A percentile compares a stretch with the other conserved stretches of the same genome.
Conservation (phyloP, 345 rosid genomes). For the Luvunga scandens region DNA sequence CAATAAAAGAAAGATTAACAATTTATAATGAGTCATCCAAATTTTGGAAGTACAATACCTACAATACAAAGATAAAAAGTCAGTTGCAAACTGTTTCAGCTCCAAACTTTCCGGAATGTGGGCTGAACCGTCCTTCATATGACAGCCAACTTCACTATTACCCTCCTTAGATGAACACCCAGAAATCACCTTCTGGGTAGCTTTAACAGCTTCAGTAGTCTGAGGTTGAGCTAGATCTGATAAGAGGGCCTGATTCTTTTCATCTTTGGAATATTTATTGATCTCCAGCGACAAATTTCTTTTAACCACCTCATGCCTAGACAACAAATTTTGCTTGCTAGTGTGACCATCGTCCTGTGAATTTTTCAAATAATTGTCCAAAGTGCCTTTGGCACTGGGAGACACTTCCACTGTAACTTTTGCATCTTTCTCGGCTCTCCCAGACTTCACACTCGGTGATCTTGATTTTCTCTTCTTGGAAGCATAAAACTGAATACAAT, state of each 20-base stretch:
- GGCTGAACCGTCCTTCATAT: constrained; percentile 21
- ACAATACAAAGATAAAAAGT: constrained; percentile 88
- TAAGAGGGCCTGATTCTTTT: constrained; percentile 19
- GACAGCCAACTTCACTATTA: constrained; percentile 27
- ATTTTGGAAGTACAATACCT: constrained; percentile 45
- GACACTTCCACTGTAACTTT: constrained; percentile 48
- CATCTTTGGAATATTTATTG: constrained; percentile 29
- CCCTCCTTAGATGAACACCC: constrained; percentile 36
- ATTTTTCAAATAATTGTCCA: constrained; percentile 58
- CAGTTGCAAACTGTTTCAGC: constrained; percentile 66
- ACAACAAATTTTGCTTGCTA: constrained; percentile 24
- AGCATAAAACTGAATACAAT: constrained; percentile 55
- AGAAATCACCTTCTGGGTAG: constrained; percentile 30
- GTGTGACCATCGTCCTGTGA: constrained; percentile 35
- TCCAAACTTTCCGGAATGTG: constrained; percentile 41
- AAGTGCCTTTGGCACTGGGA: constrained; percentile 66
- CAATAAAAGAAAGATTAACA: constrained; percentile 9
- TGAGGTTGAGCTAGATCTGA: constrained; percentile 21
- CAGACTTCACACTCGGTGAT: constrained; percentile 63
- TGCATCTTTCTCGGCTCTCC: constrained; percentile 50
- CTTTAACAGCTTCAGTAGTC: too few relatives aligned
- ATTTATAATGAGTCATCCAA: constrained; percentile 2
- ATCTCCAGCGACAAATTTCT: constrained; percentile 46
- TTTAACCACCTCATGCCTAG: constrained; percentile 40
- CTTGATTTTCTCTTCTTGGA: constrained; percentile 73